Evolutionary conservation across 23 red algal genomes (phyloP).

Genomic region (Gracilariopsis chorda): DNA sequence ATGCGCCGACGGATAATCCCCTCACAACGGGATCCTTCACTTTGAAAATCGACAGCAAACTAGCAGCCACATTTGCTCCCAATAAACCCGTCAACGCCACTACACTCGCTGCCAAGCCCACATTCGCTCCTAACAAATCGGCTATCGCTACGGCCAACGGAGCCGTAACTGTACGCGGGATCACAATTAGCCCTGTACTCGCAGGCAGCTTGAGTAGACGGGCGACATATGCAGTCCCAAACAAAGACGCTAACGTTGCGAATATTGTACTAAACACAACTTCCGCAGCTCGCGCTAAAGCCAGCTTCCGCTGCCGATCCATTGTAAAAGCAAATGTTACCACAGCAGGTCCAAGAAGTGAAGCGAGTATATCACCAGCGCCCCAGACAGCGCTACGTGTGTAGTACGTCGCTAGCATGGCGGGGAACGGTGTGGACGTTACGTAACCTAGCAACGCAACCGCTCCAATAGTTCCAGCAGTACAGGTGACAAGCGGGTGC

Average conservation of each 20-base stretch:
- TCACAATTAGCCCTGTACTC: slow-evolving; percentile 42
- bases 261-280: slow-evolving; percentile 65
- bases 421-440: slow-evolving; percentile 31
- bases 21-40: slow-evolving; percentile 67
- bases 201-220: slow-evolving; percentile 54
- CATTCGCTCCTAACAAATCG: slow-evolving; percentile 65
- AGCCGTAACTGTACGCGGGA: slow-evolving; percentile 93
- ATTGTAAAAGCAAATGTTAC: slow-evolving; percentile 98
- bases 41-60: slow-evolving; percentile 2
- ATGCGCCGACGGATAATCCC: slow-evolving; percentile 63
- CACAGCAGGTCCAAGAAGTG: slow-evolving; percentile 88
- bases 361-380: slow-evolving; percentile 72
- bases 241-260: slow-evolving; percentile 67
- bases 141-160: slow-evolving; percentile 94
- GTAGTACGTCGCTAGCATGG: slow-evolving; percentile 24
- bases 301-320: slow-evolving; percentile 63
- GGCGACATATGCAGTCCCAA: slow-evolving; percentile 84
- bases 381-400: slow-evolving; percentile 61
- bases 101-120: slow-evolving; percentile 68
- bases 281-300: slow-evolving; percentile 38
- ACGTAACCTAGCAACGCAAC: slow-evolving; percentile 45
- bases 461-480: slow-evolving; percentile 49
- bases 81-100: slow-evolving; percentile 94
- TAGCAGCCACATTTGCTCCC: slow-evolving; percentile 79
- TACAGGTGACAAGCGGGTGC: slow-evolving; percentile 92